Conservation (phyloP, 1,284 basidiomycete species). For the Trichosporon asahii region DNA sequence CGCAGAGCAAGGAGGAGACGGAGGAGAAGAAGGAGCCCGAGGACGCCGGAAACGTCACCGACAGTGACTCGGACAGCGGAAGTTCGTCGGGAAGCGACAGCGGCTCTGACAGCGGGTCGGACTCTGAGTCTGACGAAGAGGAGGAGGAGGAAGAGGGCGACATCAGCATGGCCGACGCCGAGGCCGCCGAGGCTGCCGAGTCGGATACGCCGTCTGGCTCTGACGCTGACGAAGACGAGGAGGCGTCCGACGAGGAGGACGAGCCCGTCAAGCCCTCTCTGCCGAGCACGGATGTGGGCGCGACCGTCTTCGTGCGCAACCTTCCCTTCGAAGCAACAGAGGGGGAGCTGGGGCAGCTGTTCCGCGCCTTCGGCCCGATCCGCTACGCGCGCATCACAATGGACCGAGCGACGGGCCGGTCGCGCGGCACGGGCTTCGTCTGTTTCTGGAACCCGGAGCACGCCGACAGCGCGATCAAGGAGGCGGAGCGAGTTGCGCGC, state of each 20-base stretch:
- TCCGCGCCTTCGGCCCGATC: constrained; percentile 85
- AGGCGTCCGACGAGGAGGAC: constrained; percentile 29
- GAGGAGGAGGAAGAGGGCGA: constrained; percentile 58
- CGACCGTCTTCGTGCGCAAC: constrained; percentile 92
- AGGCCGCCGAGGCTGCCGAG: constrained; percentile 53
- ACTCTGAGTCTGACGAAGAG: constrained; percentile 57
- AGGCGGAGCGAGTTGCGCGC: constrained; percentile 68
- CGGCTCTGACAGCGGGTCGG: constrained; percentile 55
- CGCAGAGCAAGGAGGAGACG: constrained; percentile 56
- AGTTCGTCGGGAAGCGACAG: constrained; percentile 46
- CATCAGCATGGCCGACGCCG: constrained; percentile 52
- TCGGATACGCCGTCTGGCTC: constrained; percentile 53
- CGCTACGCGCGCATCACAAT: constrained; percentile 90
- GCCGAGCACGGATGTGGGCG: constrained; percentile 76
- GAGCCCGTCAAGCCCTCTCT: constrained; percentile 66
- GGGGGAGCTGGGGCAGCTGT: constrained; percentile 80
- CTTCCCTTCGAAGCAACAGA: constrained; percentile 89
- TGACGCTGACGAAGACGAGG: constrained; percentile 48
- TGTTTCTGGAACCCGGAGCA: constrained; percentile 95
- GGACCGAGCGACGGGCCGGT: constrained; percentile 77
- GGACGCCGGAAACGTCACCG: constrained; percentile 22
- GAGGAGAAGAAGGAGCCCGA: constrained; percentile 43
- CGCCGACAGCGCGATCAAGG: constrained; percentile 78
- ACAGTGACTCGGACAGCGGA: constrained; percentile 54
- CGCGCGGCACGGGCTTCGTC: constrained; percentile 91